phyloP scores from a whole-genome alignment of 257 asterid genomes.

The Craterostigma plantagineum region DNA sequence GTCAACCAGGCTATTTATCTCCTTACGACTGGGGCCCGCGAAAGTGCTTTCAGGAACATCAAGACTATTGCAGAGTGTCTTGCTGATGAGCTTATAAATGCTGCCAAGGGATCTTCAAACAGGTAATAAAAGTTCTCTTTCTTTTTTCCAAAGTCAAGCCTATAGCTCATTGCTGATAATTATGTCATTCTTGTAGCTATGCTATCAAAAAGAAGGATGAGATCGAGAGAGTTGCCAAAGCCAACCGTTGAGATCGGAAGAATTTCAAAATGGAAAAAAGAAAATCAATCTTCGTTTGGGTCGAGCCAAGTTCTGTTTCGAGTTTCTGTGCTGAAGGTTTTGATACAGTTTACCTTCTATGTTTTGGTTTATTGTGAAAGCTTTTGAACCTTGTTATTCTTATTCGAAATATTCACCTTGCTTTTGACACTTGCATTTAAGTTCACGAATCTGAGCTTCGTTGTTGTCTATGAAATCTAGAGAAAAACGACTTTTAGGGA shows the following conservation, averaged over 20 bases:
- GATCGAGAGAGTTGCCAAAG: constrained; percentile 89
- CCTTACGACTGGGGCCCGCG: constrained; percentile 46
- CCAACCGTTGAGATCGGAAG: constrained; percentile 35
- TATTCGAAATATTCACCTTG: too few species aligned
- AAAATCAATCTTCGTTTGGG: too few species aligned
- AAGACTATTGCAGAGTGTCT: constrained; percentile 46
- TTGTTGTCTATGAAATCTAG: too few species aligned
- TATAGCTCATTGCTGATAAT: background rate
- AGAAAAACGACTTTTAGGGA: too few species aligned
- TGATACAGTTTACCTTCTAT: too few species aligned
- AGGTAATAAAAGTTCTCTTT: constrained; percentile 10
- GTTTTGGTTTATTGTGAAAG: too few species aligned
- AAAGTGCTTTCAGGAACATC: constrained; percentile 35
- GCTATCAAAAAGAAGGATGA: constrained; percentile 87
- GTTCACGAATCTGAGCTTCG: too few species aligned
- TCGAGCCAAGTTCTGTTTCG: too few species aligned
- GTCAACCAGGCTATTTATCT: constrained; percentile 38
- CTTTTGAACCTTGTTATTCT: too few species aligned
- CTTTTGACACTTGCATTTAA: too few species aligned
- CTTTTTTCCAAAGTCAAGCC: background rate
- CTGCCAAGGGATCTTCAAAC: constrained; percentile 30
- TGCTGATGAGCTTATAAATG: constrained; percentile 41
- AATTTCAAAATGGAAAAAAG: too few species aligned
- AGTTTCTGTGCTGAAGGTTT: too few species aligned
- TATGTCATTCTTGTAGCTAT: constrained; percentile 26